phyloP scores from a whole-genome alignment of 2,329 filamentous ascomycete species.

The Thelonectria olida region DNA sequence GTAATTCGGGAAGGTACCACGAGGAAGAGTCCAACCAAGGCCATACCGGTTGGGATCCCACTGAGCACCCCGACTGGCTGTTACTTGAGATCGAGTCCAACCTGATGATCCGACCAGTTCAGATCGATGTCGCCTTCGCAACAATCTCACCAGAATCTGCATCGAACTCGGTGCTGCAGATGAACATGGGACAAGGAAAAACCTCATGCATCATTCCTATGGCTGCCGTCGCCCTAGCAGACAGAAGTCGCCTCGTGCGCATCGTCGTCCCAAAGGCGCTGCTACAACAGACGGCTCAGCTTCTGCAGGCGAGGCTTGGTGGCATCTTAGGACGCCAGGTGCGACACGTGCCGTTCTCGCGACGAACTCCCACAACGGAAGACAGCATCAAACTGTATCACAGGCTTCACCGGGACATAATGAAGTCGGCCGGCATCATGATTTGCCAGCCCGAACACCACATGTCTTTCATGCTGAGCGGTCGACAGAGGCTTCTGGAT shows the following conservation, averaged over 20 bases:
- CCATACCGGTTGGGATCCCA: conserved; percentile 67
- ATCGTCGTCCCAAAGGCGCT: conserved; percentile 67
- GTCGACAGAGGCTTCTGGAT: conserved; percentile 65
- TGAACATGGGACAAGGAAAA: conserved; percentile 75
- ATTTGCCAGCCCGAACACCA: conserved; percentile 71
- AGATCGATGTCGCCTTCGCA: conserved; percentile 69
- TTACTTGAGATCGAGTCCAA: conserved; percentile 73
- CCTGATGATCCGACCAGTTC: conserved; percentile 68
- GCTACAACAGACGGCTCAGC: conserved; percentile 65
- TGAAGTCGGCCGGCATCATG: conserved; percentile 59
- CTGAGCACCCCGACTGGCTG: conserved; percentile 67
- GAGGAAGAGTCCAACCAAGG: conserved; percentile 51
- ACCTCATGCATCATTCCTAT: conserved; percentile 66
- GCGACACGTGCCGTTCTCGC: conserved; percentile 66
- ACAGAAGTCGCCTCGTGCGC: conserved; percentile 58
- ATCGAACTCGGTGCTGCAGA: conserved; percentile 68
- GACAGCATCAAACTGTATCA: conserved; percentile 44
- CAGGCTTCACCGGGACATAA: conserved; percentile 51
- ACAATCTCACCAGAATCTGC: conserved; percentile 64
- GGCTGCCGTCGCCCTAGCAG: conserved; percentile 55
- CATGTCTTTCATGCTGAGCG: conserved; percentile 71
- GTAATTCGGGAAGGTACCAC: conserved; percentile 57
- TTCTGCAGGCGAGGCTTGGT: conserved; percentile 64
- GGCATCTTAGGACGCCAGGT: conserved; percentile 62
- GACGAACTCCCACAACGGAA: conserved; percentile 49